phyloP scores from a whole-genome alignment of 2,329 filamentous ascomycete species.

The Myrmaecium sp. region DNA sequence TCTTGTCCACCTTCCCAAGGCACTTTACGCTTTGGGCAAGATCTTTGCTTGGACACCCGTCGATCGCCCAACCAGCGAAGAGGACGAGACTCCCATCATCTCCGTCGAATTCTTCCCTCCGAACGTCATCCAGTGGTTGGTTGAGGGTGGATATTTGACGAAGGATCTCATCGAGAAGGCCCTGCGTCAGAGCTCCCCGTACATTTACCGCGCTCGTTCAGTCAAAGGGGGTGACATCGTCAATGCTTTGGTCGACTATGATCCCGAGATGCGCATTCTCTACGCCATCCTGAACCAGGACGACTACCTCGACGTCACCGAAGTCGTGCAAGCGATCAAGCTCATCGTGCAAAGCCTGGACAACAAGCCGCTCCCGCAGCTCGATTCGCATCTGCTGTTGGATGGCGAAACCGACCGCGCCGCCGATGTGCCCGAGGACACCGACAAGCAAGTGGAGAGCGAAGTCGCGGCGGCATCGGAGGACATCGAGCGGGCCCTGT shows the following conservation, averaged over 20 bases:
- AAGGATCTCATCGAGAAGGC: slow-evolving; percentile 27
- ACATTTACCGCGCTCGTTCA: slow-evolving; percentile 25
- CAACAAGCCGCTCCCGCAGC: slow-evolving; percentile 13
- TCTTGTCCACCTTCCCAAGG: slow-evolving; percentile 40
- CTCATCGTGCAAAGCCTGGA: slow-evolving; percentile 54
- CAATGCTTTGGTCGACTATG: slow-evolving; percentile 43
- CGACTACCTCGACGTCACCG: slow-evolving; percentile 47
- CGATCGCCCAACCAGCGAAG: slow-evolving; percentile 3
- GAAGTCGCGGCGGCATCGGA: slow-evolving; percentile 24
- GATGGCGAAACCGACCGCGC: slow-evolving; percentile 11
- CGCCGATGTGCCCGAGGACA: slow-evolving; percentile 7
- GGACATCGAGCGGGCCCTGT: slow-evolving; percentile 51
- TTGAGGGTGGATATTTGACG: slow-evolving; percentile 35
- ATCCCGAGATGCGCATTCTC: slow-evolving; percentile 50
- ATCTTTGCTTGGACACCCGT: slow-evolving; percentile 22
- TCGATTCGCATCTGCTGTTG: slow-evolving; percentile 23
- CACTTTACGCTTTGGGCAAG: slow-evolving; percentile 35
- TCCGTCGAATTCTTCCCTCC: slow-evolving; percentile 29
- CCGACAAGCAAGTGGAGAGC: slow-evolving; percentile 19
- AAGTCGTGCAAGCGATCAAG: slow-evolving; percentile 50
- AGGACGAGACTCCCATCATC: slow-evolving; percentile 11
- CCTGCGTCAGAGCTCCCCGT: slow-evolving; percentile 14
- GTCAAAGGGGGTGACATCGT: slow-evolving; percentile 45
- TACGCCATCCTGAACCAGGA: slow-evolving; percentile 44
- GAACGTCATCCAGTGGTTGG: slow-evolving; percentile 41